Conservation (phyloP, 257 asterid species). For the Solanum pinnatisectum region DNA sequence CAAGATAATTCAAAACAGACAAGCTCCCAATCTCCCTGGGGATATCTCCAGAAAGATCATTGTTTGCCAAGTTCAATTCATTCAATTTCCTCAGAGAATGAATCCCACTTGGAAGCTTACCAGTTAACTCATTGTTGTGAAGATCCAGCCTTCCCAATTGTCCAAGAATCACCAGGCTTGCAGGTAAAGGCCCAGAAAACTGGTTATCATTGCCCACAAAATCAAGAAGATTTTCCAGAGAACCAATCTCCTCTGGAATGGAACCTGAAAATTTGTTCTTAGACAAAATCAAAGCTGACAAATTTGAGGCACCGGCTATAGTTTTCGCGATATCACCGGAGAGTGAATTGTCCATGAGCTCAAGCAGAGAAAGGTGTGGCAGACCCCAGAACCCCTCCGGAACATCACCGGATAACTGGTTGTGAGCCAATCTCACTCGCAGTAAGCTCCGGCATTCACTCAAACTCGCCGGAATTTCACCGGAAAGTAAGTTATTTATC, state of each 20-base stretch:
- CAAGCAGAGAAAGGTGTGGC: slow-evolving; percentile 78
- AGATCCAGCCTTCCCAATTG: slow-evolving; percentile 86
- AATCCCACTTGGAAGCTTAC: slow-evolving; percentile 57
- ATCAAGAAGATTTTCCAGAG: slow-evolving; percentile 54
- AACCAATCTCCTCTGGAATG: slow-evolving; percentile 76
- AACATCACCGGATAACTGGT: slow-evolving; percentile 60
- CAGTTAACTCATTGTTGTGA: slow-evolving; percentile 58
- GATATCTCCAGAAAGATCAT: slow-evolving; percentile 61
- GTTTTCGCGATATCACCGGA: slow-evolving; percentile 71
- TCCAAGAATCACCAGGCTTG: slow-evolving; percentile 60
- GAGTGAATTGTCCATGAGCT: slow-evolving; percentile 59
- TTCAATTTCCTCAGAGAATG: slow-evolving; percentile 72
- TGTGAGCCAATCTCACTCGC: slow-evolving; percentile 72
- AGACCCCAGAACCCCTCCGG: slow-evolving; percentile 89
- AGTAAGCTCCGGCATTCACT: slow-evolving; percentile 61
- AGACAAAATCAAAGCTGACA: slow-evolving; percentile 69
- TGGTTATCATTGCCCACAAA: slow-evolving; percentile 50
- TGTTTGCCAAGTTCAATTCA: slow-evolving; percentile 74
- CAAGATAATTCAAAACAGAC: slow-evolving; percentile 79
- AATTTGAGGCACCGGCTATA: slow-evolving; percentile 66
- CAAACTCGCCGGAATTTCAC: slow-evolving; percentile 61
- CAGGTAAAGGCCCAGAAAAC: slow-evolving; percentile 69
- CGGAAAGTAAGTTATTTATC: slow-evolving; percentile 62
- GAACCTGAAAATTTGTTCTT: slow-evolving; percentile 68
- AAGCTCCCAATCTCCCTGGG: slow-evolving; percentile 76